Evolutionary conservation across 805 yeast genomes (phyloP).

Genomic region (Ogataea salicorniae): DNA sequence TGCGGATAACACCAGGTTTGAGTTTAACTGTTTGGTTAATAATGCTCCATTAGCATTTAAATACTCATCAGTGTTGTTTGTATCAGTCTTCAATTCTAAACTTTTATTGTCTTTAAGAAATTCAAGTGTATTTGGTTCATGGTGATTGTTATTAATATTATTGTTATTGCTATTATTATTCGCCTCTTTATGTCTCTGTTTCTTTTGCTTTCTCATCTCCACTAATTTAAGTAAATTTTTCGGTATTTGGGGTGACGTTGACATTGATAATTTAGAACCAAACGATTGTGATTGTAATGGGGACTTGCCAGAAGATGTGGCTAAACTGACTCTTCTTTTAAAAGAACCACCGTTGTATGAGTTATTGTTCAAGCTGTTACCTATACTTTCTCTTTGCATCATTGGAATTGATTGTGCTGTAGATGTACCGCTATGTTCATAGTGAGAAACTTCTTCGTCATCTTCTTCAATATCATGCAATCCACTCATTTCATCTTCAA

Average conservation of each 20-base stretch:
- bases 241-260: slow-evolving; percentile 69
- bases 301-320: background rate
- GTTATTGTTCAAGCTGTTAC: slow-evolving; percentile 1
- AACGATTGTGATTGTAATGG: slow-evolving; percentile 2
- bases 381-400: too few species aligned
- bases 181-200: slow-evolving; percentile 22
- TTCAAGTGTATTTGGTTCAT: background rate
- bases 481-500: slow-evolving; percentile 1
- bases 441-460: slow-evolving; percentile 3
- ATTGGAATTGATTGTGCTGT: too few species aligned
- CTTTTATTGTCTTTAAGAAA: slow-evolving; percentile 8
- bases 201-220: slow-evolving; percentile 41
- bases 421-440: too few species aligned
- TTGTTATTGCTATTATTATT: too few species aligned
- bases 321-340: slow-evolving; percentile 6
- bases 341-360: background rate
- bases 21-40: too few species aligned
- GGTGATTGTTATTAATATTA: slow-evolving; percentile 2
- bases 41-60: too few species aligned
- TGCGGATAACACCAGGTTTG: too few species aligned
- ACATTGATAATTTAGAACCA: slow-evolving; percentile 43
- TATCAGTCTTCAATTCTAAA: slow-evolving; percentile 7
- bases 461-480: slow-evolving; percentile 1
- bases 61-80: background rate
- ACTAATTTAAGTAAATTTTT: slow-evolving; percentile 51